Percentiles rank a stretch among this genome's conserved stretches.
Evolutionary conservation across 2,329 filamentous ascomycete genomes (phyloP).

Genomic region (Saccharata proteae): DNA sequence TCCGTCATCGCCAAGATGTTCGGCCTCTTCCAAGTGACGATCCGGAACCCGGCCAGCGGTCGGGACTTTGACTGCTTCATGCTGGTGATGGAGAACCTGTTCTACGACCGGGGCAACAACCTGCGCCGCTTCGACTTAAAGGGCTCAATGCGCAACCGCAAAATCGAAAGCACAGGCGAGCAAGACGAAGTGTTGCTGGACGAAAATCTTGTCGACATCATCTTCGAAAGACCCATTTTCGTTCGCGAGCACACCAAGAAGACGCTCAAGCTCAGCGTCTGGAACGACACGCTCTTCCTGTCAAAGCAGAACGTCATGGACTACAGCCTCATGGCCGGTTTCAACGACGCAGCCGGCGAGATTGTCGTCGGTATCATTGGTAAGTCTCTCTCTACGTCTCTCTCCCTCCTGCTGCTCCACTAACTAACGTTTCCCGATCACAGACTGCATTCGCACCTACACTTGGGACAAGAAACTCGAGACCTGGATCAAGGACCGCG

Average conservation of each 20-base stretch:
- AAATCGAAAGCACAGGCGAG: conserved; percentile 90
- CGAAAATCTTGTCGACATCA: conserved; percentile 98
- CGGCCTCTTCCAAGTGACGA: conserved; percentile 92
- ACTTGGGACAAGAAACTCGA: conserved; percentile 99
- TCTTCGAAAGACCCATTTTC: conserved; percentile 93
- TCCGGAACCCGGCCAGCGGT: conserved; percentile 86
- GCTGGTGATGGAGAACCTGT: conserved; percentile 92
- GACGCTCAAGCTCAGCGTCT: conserved; percentile 78
- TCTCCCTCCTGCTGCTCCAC: background rate
- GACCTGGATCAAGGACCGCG: conserved; percentile 97
- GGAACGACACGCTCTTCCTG: conserved; percentile 94
- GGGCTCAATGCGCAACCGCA: conserved; percentile 96
- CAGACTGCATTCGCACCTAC: conserved; percentile 91
- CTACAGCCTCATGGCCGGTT: conserved; percentile 95
- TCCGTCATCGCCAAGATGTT: conserved; percentile 99
- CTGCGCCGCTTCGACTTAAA: conserved; percentile 72
- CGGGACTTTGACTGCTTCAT: conserved; percentile 92
- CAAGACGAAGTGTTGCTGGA: conserved; percentile 93
- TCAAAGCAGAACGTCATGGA: conserved; percentile 97
- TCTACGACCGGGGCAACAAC: conserved; percentile 85
- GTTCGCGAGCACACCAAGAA: conserved; percentile 94
- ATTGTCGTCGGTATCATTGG: conserved; percentile 88
- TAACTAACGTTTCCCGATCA: conserved; percentile 1
- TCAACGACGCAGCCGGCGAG: conserved; percentile 81
- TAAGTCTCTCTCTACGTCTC: conserved; percentile 10